These are phyloP conservation scores for Jaapia argillacea DNA, from an alignment of 768 basidiomycete species.

Conservation along the genomic window DNA sequence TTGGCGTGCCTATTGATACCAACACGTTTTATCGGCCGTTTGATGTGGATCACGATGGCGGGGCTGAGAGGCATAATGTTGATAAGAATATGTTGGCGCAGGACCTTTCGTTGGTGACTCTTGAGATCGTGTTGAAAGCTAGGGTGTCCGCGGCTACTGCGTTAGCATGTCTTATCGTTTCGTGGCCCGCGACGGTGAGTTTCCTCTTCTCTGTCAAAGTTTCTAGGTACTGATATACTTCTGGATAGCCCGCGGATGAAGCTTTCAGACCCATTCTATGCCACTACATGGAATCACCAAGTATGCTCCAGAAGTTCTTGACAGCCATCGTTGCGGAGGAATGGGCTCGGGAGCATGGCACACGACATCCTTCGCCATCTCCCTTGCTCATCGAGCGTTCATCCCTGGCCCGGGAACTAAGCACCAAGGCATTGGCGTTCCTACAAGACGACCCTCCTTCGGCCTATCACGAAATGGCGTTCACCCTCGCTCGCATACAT, in stretches of 20 bases:
- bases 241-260: conserved; percentile 41
- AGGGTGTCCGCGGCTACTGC: conserved; percentile 72
- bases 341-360: conserved; percentile 65
- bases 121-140: conserved; percentile 70
- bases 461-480: conserved; percentile 87
- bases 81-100: conserved; percentile 94
- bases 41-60: conserved; percentile 32
- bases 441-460: conserved; percentile 68
- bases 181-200: conserved; percentile 57
- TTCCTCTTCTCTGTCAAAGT: conserved; percentile 3
- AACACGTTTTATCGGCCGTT: conserved; percentile 58
- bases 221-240: no score
- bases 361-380: conserved; percentile 15
- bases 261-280: conserved; percentile 66
- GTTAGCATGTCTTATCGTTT: conserved; percentile 55
- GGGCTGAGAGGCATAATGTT: conserved; percentile 75
- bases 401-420: conserved; percentile 56
- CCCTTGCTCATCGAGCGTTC: conserved; percentile 43
- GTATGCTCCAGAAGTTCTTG: conserved; percentile 86
- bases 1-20: conserved; percentile 69
- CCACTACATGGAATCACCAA: conserved; percentile 78
- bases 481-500: conserved; percentile 70
- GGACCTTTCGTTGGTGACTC: conserved; percentile 73
- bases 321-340: conserved; percentile 83
- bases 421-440: conserved; percentile 54